Evolutionary conservation across 495 filamentous ascomycete genomes (phyloP).

Genomic region (Penicillium lagena): DNA sequence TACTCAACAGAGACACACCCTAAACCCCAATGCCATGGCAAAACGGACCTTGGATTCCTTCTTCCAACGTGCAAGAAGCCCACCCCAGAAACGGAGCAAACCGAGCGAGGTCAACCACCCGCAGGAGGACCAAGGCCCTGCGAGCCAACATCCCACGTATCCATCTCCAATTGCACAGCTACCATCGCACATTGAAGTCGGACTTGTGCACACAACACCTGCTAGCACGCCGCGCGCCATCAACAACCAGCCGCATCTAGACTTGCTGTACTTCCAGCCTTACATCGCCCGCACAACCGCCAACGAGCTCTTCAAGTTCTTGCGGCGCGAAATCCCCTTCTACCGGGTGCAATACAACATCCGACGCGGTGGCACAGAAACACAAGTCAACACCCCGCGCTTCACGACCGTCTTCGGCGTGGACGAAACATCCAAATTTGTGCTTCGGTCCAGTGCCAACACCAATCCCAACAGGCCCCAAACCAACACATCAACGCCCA

Average conservation of each 20-base stretch:
- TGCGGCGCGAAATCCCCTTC: constrained; percentile 58
- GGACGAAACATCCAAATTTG: constrained; percentile 49
- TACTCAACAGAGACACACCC: not conserved
- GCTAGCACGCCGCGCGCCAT: constrained; percentile 23
- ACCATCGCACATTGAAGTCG: constrained; percentile 32
- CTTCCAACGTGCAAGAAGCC: constrained; percentile 10
- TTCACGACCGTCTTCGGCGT: constrained; percentile 69
- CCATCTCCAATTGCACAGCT: constrained; percentile 56
- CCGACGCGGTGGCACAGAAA: constrained; percentile 50
- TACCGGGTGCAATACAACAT: constrained; percentile 68
- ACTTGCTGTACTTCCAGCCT: constrained; percentile 63
- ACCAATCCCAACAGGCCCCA: not conserved
- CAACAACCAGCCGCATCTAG: constrained; percentile 56
- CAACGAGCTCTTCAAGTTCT: constrained; percentile 56
- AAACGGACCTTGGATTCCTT: constrained; percentile 22
- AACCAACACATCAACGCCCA: not conserved
- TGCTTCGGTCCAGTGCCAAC: not conserved
- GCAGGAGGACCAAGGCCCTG: not conserved
- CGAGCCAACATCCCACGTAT: constrained; percentile 47
- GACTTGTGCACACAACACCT: constrained; percentile 23
- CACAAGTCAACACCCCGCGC: constrained; percentile 58
- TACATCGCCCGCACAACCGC: constrained; percentile 48
- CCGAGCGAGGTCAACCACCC: not conserved
- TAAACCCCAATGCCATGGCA: constrained; percentile 9
- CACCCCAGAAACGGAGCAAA: constrained; percentile 11